A percentile compares a stretch with the other conserved stretches of the same genome.
Conservation (phyloP, 2,329 filamentous ascomycete species). For the Paracorniculantispora psalliotae region DNA sequence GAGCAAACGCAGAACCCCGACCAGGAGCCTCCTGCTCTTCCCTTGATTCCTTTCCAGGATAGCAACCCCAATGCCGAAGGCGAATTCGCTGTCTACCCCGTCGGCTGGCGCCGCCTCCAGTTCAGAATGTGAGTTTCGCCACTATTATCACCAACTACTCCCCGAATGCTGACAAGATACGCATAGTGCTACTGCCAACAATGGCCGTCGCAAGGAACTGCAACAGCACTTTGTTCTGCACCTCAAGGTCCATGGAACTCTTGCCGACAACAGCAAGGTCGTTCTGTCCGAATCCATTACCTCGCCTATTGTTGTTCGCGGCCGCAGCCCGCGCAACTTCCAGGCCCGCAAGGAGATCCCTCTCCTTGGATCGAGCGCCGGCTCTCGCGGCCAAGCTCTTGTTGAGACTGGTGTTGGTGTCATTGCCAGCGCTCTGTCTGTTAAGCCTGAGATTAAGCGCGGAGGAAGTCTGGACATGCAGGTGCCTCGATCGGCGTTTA, state of each 20-base stretch:
- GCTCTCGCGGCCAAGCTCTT: slow-evolving; percentile 70
- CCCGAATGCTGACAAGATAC: background rate
- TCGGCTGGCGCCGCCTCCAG: slow-evolving; percentile 89
- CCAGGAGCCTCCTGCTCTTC: slow-evolving; percentile 80
- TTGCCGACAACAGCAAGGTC: slow-evolving; percentile 78
- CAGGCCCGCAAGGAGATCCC: slow-evolving; percentile 91
- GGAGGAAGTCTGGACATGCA: slow-evolving; percentile 48
- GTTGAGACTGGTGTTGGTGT: slow-evolving; percentile 59
- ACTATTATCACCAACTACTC: background rate
- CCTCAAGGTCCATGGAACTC: slow-evolving; percentile 76
- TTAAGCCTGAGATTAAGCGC: slow-evolving; percentile 51
- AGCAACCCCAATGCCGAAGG: slow-evolving; percentile 58
- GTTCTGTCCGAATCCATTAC: slow-evolving; percentile 80
- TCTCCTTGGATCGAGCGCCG: slow-evolving; percentile 69
- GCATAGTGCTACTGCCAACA: slow-evolving; percentile 82
- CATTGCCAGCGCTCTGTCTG: slow-evolving; percentile 50
- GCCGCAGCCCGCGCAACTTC: slow-evolving; percentile 90
- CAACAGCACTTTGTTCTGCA: slow-evolving; percentile 94
- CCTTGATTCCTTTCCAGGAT: slow-evolving; percentile 64
- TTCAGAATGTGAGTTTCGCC: slow-evolving; percentile 65
- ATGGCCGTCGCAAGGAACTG: slow-evolving; percentile 87
- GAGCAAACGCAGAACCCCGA: slow-evolving; percentile 62
- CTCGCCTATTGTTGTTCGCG: slow-evolving; percentile 87
- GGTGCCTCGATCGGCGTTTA: slow-evolving; percentile 52
- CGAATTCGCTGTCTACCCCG: slow-evolving; percentile 84